A percentile compares a stretch with the other conserved stretches of the same genome.
Evolutionary conservation across 2,329 filamentous ascomycete genomes (phyloP).

Genomic region (Akanthomyces dipterigenus): DNA sequence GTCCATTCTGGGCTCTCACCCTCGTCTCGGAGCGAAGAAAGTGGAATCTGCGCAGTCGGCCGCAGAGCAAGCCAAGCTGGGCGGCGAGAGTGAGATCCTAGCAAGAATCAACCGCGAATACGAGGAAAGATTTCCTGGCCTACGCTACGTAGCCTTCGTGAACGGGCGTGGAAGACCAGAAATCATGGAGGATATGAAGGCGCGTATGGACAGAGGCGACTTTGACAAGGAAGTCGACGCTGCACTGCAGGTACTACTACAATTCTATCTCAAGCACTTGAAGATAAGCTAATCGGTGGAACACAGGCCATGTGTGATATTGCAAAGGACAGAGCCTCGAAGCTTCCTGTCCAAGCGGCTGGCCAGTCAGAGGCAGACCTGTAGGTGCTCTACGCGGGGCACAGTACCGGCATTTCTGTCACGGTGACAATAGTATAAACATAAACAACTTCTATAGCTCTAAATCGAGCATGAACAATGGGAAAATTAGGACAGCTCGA

Average conservation of each 20-base stretch:
- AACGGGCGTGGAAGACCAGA: conserved; percentile 67
- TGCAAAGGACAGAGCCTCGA: conserved; percentile 68
- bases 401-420: too few relatives aligned
- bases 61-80: conserved; percentile 75
- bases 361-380: background rate
- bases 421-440: too few relatives aligned
- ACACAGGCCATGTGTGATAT: conserved; percentile 84
- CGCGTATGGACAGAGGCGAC: conserved; percentile 63
- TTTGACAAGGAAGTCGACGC: conserved; percentile 61
- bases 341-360: conserved; percentile 36
- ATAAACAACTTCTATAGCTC: too few relatives aligned
- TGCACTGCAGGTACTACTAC: conserved; percentile 58
- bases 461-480: too few relatives aligned
- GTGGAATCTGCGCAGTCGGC: conserved; percentile 75
- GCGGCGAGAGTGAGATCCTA: conserved; percentile 55
- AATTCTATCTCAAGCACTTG: conserved; percentile 3
- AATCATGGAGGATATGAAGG: conserved; percentile 77
- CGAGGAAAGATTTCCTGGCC: conserved; percentile 70
- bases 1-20: conserved; percentile 72
- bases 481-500: too few relatives aligned
- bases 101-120: conserved; percentile 66
- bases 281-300: background rate
- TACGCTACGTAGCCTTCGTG: conserved; percentile 89
- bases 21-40: conserved; percentile 73
- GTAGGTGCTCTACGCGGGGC: background rate